Evolutionary conservation across 306 rosid species (phyloP).

Genomic region (Quillaja saponaria): DNA sequence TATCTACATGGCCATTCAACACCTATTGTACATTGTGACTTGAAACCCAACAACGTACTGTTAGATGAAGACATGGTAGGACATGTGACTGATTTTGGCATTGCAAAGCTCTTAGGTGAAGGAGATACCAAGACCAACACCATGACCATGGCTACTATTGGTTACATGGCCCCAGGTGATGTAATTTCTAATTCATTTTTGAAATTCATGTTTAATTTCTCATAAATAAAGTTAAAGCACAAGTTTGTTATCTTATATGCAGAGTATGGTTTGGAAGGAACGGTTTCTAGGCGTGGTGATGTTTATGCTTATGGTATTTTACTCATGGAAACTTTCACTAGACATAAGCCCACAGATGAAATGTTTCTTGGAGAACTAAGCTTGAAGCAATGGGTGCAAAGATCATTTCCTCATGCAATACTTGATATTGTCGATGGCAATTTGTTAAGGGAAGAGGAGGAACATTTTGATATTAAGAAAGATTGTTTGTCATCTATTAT

Average conservation of each 20-base stretch:
- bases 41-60: neutral
- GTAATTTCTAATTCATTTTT: no score
- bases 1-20: neutral
- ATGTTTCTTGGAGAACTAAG: no score
- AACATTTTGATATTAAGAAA: neutral
- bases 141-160: neutral
- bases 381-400: no score
- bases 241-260: neutral
- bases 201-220: neutral
- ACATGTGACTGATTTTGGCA: neutral
- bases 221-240: neutral
- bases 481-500: neutral
- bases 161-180: neutral
- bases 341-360: constrained; percentile 3
- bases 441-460: no score
- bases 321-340: constrained; percentile 10
- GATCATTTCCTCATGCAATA: no score
- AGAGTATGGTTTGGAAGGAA: constrained; percentile 23
- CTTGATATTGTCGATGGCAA: no score
- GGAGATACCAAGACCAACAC: neutral
- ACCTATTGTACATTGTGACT: neutral
- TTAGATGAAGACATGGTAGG: neutral
- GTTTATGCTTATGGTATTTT: constrained; percentile 22
- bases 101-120: neutral
- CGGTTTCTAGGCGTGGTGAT: constrained; percentile 1